Percentiles rank a stretch among this genome's conserved stretches.
Conservation (phyloP, 305 asterid species). For the Fraxinus angustifolia region DNA sequence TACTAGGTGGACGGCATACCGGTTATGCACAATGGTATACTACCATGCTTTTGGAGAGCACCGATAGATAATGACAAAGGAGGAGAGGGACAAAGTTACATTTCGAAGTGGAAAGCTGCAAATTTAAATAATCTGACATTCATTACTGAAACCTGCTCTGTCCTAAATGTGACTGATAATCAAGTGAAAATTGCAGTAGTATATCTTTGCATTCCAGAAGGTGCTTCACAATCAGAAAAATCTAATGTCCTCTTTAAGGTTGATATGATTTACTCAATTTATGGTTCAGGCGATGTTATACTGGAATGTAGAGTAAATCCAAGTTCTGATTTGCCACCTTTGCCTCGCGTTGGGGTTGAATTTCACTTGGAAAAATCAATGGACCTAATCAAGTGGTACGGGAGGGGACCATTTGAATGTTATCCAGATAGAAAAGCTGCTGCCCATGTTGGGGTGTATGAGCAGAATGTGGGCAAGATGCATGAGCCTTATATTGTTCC, state of each 20-base stretch:
- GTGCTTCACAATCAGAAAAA: constrained; percentile 31
- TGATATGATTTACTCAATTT: constrained; percentile 52
- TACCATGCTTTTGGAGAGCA: constrained; percentile 98
- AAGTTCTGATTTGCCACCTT: constrained; percentile 68
- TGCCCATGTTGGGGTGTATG: constrained; percentile 74
- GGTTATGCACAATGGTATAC: constrained; percentile 66
- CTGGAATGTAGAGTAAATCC: constrained; percentile 73
- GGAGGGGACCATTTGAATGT: constrained; percentile 92
- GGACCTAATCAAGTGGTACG: constrained; percentile 77
- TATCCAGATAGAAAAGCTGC: constrained; percentile 94
- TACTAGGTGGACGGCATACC: constrained; percentile 58
- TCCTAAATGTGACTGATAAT: constrained; percentile 40
- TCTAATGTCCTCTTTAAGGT: constrained; percentile 44
- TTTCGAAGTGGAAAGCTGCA: constrained; percentile 73
- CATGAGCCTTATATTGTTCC: constrained; percentile 92
- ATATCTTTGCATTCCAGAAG: constrained; percentile 50
- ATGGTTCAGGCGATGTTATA: constrained; percentile 76
- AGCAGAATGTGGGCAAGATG: constrained; percentile 64
- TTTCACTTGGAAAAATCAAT: constrained; percentile 73
- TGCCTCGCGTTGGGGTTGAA: constrained; percentile 90
- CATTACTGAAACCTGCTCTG: constrained; percentile 52
- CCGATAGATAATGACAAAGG: constrained; percentile 98
- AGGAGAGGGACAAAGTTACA: constrained; percentile 63
- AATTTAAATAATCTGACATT: constrained; percentile 51
- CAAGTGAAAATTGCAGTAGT: constrained; percentile 51